phyloP scores from a whole-genome alignment of 2,329 filamentous ascomycete genomes.

The Alternaria ventricosa region DNA sequence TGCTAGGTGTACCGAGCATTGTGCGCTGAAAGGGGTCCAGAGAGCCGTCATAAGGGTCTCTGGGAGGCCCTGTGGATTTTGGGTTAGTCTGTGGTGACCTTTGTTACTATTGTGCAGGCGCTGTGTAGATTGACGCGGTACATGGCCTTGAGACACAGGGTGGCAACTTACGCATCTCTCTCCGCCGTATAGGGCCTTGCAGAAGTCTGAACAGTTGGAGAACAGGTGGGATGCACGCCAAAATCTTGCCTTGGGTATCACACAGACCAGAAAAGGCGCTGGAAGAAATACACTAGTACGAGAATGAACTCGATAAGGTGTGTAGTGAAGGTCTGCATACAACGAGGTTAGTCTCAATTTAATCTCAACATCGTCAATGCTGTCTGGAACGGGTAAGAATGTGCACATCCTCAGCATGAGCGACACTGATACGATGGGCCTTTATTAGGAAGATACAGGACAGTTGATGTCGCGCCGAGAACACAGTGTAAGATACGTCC shows the following conservation, averaged over 20 bases:
- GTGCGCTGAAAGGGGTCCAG: neutral
- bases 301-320: neutral
- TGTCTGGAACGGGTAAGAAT: neutral
- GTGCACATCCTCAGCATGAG: neutral
- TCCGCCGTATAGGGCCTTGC: neutral
- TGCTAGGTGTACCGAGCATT: neutral
- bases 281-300: neutral
- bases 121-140: neutral
- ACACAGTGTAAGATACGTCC: neutral
- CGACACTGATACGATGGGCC: neutral
- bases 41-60: neutral
- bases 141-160: neutral
- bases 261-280: neutral
- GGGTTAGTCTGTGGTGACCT: neutral
- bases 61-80: neutral
- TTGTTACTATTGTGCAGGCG: neutral
- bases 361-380: neutral
- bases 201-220: neutral
- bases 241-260: neutral
- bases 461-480: neutral
- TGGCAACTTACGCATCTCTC: neutral
- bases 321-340: neutral
- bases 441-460: neutral
- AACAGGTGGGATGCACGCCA: too few species aligned
- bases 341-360: neutral